Evolutionary conservation across 2,329 filamentous ascomycete species (phyloP).

Genomic region (Ambrosiella beaveri): DNA sequence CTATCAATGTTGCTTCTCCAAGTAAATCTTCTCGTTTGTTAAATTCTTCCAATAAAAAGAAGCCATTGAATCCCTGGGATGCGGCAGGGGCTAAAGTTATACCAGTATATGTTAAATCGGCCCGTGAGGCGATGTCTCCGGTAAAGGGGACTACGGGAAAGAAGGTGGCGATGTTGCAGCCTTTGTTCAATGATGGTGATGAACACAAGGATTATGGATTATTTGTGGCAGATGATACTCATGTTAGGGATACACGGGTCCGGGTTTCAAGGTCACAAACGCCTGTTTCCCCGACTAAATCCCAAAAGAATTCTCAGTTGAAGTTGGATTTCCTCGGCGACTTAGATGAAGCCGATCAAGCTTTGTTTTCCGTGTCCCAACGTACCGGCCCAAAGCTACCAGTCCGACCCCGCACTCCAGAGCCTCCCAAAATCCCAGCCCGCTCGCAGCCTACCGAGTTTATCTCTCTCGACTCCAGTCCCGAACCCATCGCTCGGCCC

Average conservation of each 20-base stretch:
- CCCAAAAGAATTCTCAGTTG: not conserved
- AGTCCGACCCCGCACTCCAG: not conserved
- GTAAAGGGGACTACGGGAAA: not conserved
- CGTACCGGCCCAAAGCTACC: not conserved
- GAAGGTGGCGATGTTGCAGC: not conserved
- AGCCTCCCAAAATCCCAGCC: not conserved
- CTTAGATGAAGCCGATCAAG: not conserved
- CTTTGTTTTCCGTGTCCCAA: not conserved
- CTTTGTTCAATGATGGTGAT: not conserved
- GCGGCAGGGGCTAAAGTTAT: not conserved
- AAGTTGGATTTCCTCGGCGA: not conserved
- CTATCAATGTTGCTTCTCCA: not conserved
- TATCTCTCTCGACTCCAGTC: not conserved
- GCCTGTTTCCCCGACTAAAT: not conserved
- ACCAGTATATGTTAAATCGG: not conserved
- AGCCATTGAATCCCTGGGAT: constrained; percentile 5
- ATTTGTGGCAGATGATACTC: not conserved
- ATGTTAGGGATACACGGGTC: not conserved
- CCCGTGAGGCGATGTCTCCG: not conserved
- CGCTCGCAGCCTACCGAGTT: not conserved
- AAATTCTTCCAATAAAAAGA: not conserved
- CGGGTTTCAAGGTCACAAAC: not conserved
- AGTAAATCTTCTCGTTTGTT: too few relatives aligned
- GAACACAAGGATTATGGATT: not conserved
- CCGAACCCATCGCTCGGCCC: not conserved